These are phyloP conservation scores for Acacia melanoxylon DNA, from an alignment of 306 rosid genomes.

Conservation along the genomic window DNA sequence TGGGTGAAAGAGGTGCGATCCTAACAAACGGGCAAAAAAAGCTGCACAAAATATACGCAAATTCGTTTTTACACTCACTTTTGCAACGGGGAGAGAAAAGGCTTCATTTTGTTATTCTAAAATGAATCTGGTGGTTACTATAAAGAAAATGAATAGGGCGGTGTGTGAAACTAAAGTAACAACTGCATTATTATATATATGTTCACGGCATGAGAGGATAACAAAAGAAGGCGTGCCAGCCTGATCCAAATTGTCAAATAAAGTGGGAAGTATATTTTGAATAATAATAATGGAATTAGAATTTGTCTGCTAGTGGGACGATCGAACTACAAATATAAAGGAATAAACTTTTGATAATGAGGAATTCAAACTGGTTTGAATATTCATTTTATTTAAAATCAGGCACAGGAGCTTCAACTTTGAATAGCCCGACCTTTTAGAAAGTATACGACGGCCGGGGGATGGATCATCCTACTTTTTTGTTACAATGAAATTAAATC, in stretches of 20 bases:
- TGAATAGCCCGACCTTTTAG: slow-evolving; percentile 3
- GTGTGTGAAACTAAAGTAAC: neutral
- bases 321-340: neutral
- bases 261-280: slow-evolving; percentile 6
- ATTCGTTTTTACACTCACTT: too few relatives aligned
- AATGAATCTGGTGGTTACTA: neutral
- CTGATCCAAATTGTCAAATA: slow-evolving; percentile 19
- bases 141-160: neutral
- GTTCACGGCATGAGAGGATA: too few relatives aligned
- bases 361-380: neutral
- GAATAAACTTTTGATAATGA: slow-evolving; percentile 1
- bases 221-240: neutral
- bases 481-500: neutral
- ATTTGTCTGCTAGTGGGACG: slow-evolving; percentile 45
- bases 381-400: neutral
- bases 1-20: neutral
- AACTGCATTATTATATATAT: neutral
- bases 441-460: slow-evolving; percentile 39
- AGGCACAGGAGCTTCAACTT: neutral
- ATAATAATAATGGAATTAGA: neutral
- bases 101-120: neutral
- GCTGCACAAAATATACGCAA: too few relatives aligned
- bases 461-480: neutral
- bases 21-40: too few relatives aligned
- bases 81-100: neutral